A percentile compares a stretch with the other conserved stretches of the same genome.
phyloP scores from a whole-genome alignment of 2,329 filamentous ascomycete species.

The Penicillium sp. region DNA sequence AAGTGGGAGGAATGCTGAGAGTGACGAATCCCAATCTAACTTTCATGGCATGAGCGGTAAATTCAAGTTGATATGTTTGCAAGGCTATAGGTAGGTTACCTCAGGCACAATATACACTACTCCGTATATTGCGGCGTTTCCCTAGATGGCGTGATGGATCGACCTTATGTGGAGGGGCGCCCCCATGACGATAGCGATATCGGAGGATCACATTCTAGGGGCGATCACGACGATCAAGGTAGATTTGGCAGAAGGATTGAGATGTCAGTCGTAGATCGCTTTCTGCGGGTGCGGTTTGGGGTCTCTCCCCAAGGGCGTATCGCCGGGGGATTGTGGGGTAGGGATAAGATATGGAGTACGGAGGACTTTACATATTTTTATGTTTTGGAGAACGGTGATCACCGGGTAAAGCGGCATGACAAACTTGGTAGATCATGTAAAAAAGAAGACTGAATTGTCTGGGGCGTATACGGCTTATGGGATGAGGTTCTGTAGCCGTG shows the following conservation, averaged over 20 bases:
- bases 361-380: background rate
- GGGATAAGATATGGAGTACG: background rate
- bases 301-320: conserved; percentile 1
- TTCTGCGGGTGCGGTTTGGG: background rate
- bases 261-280: conserved; percentile 12
- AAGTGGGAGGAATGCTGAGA: background rate
- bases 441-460: background rate
- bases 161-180: background rate
- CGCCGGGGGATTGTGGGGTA: conserved; percentile 18
- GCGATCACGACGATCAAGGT: conserved; percentile 8
- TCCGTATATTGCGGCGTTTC: background rate
- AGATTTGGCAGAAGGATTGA: conserved; percentile 6
- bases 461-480: background rate
- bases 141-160: conserved; percentile 18
- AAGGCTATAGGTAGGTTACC: background rate
- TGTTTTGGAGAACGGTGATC: conserved; percentile 13
- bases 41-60: background rate
- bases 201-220: conserved; percentile 11
- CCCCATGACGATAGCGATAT: conserved; percentile 17
- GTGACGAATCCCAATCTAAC: background rate
- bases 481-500: background rate
- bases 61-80: background rate
- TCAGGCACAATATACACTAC: background rate
- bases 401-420: conserved; percentile 10
- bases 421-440: conserved; percentile 16